phyloP scores from a whole-genome alignment of 108 stramenopile genomes.

The Discostella stelligeroides region DNA sequence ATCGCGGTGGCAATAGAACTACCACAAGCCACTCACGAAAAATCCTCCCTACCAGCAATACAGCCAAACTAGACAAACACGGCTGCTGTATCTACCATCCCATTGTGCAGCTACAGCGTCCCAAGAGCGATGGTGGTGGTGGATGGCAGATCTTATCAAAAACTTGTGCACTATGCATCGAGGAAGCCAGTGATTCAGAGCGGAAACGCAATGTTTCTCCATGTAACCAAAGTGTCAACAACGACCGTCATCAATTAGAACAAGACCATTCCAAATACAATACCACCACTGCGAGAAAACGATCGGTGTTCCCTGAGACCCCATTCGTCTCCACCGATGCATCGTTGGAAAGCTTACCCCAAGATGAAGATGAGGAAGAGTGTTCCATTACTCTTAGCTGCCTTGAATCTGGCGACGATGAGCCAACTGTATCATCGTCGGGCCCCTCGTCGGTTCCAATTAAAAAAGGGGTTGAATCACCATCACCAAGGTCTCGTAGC shows the following conservation, averaged over 20 bases:
- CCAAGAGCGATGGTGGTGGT: neutral
- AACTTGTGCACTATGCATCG: neutral
- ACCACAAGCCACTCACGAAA: too few relatives aligned
- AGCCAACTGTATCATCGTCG: neutral
- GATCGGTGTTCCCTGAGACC: neutral
- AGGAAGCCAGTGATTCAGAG: neutral
- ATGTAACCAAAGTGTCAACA: slow-evolving; percentile 1
- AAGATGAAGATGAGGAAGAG: neutral
- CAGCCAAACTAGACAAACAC: neutral
- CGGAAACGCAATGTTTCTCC: neutral
- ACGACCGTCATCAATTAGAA: neutral
- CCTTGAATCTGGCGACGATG: neutral
- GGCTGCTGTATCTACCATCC: slow-evolving; percentile 9
- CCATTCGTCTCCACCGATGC: neutral
- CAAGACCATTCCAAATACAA: slow-evolving; percentile 1
- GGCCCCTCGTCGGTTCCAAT: neutral
- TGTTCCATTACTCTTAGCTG: slow-evolving; percentile 2
- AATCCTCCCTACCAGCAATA: neutral
- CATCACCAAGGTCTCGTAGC: too few relatives aligned
- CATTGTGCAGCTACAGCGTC: slow-evolving; percentile 3
- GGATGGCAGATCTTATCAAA: neutral
- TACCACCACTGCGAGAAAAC: neutral
- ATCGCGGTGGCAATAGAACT: too few relatives aligned
- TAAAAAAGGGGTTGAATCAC: neutral
- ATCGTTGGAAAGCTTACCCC: neutral